A percentile compares a stretch with the other conserved stretches of the same genome.
Evolutionary conservation across 208 protist species (phyloP).

Genomic region (Novymonas esmeraldas): DNA sequence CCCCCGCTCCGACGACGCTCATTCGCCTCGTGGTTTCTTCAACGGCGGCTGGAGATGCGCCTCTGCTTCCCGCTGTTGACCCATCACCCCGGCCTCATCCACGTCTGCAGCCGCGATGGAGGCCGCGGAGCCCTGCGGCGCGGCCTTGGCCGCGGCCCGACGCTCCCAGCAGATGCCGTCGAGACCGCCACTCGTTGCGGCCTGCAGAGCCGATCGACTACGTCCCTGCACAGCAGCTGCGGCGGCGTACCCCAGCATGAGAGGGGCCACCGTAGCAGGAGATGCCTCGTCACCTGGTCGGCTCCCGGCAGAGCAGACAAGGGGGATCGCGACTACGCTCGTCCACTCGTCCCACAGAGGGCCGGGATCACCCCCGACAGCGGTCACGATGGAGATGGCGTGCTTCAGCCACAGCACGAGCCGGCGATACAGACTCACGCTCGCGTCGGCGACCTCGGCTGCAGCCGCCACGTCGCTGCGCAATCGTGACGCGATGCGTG

Average conservation of each 20-base stretch:
- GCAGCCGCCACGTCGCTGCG: neutral
- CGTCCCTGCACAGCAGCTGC: neutral
- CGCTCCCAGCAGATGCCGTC: slow-evolving; percentile 22
- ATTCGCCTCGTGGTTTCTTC: too few species aligned
- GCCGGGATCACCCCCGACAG: slow-evolving; percentile 2
- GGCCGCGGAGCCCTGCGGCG: neutral
- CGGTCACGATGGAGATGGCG: neutral
- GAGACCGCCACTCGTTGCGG: slow-evolving; percentile 6
- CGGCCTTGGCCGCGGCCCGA: slow-evolving; percentile 6
- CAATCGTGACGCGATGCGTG: slow-evolving; percentile 2
- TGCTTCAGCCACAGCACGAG: slow-evolving; percentile 10
- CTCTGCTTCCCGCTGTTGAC: too few species aligned
- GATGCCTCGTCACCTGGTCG: neutral
- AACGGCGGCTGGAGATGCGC: too few species aligned
- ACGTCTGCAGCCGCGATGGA: too few species aligned
- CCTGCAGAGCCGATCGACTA: neutral
- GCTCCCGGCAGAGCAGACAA: neutral
- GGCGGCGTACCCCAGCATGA: slow-evolving; percentile 11
- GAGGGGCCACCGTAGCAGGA: neutral
- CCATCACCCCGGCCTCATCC: too few species aligned
- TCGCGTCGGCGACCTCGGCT: neutral
- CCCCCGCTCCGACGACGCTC: too few species aligned
- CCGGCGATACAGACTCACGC: neutral
- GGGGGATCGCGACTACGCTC: neutral
- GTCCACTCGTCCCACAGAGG: slow-evolving; percentile 15